Evolutionary conservation across 345 rosid genomes (phyloP).

Genomic region (Erucastrum elatum): DNA sequence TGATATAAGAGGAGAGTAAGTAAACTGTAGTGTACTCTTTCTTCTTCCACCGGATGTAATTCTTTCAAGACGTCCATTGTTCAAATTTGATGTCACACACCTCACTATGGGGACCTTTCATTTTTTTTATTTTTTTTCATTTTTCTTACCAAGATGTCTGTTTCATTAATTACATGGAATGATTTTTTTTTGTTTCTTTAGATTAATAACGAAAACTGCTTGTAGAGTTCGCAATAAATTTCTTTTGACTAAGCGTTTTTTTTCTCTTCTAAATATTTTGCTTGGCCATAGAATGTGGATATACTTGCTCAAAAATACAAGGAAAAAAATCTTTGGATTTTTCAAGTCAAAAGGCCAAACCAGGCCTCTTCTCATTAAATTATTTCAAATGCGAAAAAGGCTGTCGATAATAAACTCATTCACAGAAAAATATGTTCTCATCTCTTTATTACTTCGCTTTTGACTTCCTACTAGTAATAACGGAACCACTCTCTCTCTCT

Average conservation of each 20-base stretch:
- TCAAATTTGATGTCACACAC: slow-evolving; percentile 14
- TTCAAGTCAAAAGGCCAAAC: slow-evolving; percentile 14
- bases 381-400: neutral
- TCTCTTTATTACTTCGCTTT: neutral
- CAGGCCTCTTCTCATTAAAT: neutral
- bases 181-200: neutral
- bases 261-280: neutral
- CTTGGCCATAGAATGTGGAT: neutral
- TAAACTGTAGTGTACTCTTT: too few species aligned
- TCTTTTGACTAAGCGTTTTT: neutral
- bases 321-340: neutral
- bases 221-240: neutral
- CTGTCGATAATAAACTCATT: too few species aligned
- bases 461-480: neutral
- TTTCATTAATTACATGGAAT: neutral
- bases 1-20: too few species aligned
- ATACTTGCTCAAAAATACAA: neutral
- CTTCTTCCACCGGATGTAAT: too few species aligned
- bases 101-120: slow-evolving; percentile 6
- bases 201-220: neutral
- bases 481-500: neutral
- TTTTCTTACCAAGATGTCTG: neutral
- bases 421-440: neutral
- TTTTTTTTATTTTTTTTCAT: neutral
- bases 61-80: too few species aligned